Percentiles rank a stretch among this genome's conserved stretches.
Conservation (phyloP, 345 rosid genomes). For the Citrus sp. region DNA sequence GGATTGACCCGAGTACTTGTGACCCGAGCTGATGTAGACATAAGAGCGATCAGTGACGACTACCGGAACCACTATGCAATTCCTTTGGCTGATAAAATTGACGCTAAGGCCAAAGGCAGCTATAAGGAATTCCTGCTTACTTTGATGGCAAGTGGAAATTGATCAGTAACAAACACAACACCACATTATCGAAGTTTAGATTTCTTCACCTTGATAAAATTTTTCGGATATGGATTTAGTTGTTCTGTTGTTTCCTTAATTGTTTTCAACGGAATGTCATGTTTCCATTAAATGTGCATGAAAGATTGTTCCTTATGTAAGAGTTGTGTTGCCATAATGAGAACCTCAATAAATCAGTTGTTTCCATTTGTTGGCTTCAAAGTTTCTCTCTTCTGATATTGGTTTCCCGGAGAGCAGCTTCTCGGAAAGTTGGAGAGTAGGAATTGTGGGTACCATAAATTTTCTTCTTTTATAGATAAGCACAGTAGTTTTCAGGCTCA, state of each 20-base stretch:
- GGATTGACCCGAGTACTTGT: slow-evolving; percentile 70
- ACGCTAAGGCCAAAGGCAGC: slow-evolving; percentile 62
- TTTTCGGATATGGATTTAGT: neutral
- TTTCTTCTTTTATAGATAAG: neutral
- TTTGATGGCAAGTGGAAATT: slow-evolving; percentile 43
- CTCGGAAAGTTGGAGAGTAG: no score
- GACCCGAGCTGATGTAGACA: slow-evolving; percentile 61
- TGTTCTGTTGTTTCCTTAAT: neutral
- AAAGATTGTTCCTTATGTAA: neutral
- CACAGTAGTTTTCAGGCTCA: no score
- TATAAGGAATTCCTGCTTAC: slow-evolving; percentile 71
- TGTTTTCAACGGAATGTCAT: neutral
- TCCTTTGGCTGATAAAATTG: slow-evolving; percentile 41
- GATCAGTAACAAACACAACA: slow-evolving; percentile 1
- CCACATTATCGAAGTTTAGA: neutral
- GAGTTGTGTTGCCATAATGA: neutral
- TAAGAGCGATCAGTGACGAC: slow-evolving; percentile 52
- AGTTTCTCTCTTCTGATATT: neutral
- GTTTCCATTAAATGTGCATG: neutral
- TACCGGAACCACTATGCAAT: slow-evolving; percentile 42
- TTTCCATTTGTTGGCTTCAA: neutral
- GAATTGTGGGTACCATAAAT: neutral
- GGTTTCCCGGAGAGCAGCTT: no score
- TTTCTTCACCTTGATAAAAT: slow-evolving; percentile 5
- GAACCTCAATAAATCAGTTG: neutral